Base-by-base conservation (phyloP, 2,329 filamentous ascomycete genomes). In the Aspergillus fischeri region DNA sequence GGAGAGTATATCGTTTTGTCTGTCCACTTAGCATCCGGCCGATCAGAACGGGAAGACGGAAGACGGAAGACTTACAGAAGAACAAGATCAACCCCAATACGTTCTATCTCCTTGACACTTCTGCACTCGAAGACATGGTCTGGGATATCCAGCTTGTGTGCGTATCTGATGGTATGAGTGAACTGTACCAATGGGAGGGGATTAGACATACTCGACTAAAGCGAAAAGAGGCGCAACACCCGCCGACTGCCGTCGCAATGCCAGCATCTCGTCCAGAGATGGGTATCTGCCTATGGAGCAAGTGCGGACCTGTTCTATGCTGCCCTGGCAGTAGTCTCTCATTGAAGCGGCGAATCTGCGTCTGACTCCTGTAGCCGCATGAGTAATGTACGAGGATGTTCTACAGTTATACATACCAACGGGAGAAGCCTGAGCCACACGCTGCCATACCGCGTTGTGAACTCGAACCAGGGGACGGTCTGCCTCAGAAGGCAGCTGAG, bases 391-490 rank as follows among this genome's bases (percentile, higher is more conserved):
- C 44, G n/a, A n/a, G n/a, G n/a, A n/a, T n/a, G n/a, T n/a, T n/a
- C n/a, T n/a, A n/a, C n/a, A n/a, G n/a, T n/a, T n/a, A n/a, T n/a
- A n/a, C n/a, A 20, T 61, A 61, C 59, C 59, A 35, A 51, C 10
- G 20, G 59, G 54, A 7, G 54, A 52, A 32, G 32, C 50, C 58
- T 60, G 49, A 41, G 62, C 55, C 21, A 70, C 47, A 11, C 63
- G 62, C 6, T 57, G 51, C 68, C 68, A 72, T 3, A 65, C 63
- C 7, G 55, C 57, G 51, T 71, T 68, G 51, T 72, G 70, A 4
- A 67, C 62, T 49, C 67, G 60, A 21, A 66, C 57, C 7, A 72
- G 28, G 7, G 53, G 21, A 32, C 58, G 24, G 20, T 60, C 53
- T 51, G 27, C 52, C 29, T 24, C 38, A 11, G 21, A 21, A 6